Conservation (phyloP, 768 basidiomycete genomes). For the Clathrus columnatus region DNA sequence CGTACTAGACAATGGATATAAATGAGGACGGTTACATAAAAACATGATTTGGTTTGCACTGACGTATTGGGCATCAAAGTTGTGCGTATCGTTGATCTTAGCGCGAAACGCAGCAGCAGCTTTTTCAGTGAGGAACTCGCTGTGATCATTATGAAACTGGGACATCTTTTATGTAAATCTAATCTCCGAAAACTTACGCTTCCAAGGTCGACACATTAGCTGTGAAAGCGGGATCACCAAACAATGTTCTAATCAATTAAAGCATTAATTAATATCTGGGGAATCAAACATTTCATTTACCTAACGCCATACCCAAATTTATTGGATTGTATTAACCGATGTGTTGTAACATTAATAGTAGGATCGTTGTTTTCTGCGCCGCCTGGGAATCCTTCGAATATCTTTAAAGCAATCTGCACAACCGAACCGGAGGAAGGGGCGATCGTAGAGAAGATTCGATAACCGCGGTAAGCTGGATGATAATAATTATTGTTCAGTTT, state of each 20-base stretch:
- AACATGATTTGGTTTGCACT: no score
- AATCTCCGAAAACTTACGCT: no score
- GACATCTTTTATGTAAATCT: no score
- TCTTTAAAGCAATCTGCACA: constrained; percentile 28
- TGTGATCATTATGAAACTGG: no score
- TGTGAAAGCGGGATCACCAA: constrained; percentile 32
- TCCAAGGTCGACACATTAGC: constrained; percentile 29
- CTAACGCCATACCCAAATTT: constrained; percentile 27
- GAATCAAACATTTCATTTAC: no score
- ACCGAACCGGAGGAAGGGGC: constrained; percentile 30
- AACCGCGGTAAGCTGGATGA: constrained; percentile 16
- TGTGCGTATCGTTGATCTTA: constrained; percentile 22
- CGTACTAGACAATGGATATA: constrained; percentile 22
- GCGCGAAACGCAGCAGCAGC: constrained; percentile 20
- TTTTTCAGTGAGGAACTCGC: constrained; percentile 17
- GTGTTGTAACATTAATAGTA: constrained; percentile 26
- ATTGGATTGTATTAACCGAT: constrained; percentile 27
- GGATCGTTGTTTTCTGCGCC: constrained; percentile 16
- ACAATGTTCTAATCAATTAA: constrained; percentile 22
- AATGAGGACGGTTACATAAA: no score
- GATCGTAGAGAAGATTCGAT: constrained; percentile 27
- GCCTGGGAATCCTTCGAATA: constrained; percentile 25
- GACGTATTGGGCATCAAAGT: constrained; percentile 14
- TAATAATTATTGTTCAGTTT: background rate
- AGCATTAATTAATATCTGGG: no score